Evolutionary conservation across 140 eudicot genomes (phyloP).

Genomic region (Bidens hawaiensis): DNA sequence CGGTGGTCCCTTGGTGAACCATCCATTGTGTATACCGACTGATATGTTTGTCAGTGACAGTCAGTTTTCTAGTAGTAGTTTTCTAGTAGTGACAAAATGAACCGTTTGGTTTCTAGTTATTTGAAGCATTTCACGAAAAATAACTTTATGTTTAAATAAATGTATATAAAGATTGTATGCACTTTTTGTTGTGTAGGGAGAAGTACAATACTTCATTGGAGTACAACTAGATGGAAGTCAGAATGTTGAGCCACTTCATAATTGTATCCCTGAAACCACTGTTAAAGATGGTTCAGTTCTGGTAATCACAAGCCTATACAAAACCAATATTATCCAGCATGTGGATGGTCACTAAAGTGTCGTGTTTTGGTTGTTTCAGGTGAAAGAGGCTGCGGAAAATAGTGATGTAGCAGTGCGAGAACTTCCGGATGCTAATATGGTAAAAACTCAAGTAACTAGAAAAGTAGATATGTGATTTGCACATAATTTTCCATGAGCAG

Average conservation of each 20-base stretch:
- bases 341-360: background rate
- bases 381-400: constrained; percentile 91
- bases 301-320: no score
- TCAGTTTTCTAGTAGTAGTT: no score
- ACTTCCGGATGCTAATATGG: constrained; percentile 97
- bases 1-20: no score
- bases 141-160: no score
- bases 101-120: no score
- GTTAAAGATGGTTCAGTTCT: constrained; percentile 59
- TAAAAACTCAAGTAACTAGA: constrained; percentile 27
- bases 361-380: constrained; percentile 35
- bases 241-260: constrained; percentile 94
- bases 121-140: no score
- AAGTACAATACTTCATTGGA: constrained; percentile 95
- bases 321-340: no score
- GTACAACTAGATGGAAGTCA: constrained; percentile 95
- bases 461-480: background rate
- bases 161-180: constrained; percentile 3
- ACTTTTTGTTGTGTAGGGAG: constrained; percentile 54
- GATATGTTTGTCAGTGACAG: no score
- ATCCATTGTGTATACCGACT: no score
- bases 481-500: background rate
- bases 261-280: constrained; percentile 71
- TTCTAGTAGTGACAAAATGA: no score
- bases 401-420: constrained; percentile 92